Conservation (phyloP, 768 basidiomycete species). For the Suillus discolor region DNA sequence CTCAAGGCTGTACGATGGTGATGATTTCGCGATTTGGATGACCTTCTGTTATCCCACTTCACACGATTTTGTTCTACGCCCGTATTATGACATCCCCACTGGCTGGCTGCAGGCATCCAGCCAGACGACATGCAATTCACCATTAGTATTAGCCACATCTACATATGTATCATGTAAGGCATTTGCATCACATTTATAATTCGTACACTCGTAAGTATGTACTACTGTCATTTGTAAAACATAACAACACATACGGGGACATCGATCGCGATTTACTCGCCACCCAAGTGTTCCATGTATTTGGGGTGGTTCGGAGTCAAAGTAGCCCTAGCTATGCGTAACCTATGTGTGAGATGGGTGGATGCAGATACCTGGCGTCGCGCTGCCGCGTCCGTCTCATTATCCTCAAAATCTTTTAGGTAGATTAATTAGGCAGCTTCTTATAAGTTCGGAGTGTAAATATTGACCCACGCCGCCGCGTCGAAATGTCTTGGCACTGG, state of each 20-base stretch:
- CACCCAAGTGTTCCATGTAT: background rate
- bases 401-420: too few relatives aligned
- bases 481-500: too few relatives aligned
- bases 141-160: slow-evolving; percentile 6
- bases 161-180: slow-evolving; percentile 15
- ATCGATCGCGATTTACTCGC: background rate
- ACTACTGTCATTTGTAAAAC: slow-evolving; percentile 6
- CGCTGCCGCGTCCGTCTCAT: too few relatives aligned
- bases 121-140: slow-evolving; percentile 8
- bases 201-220: slow-evolving; percentile 6
- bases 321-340: too few relatives aligned
- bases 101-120: slow-evolving; percentile 27
- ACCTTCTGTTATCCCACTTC: background rate
- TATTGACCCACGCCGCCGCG: too few relatives aligned
- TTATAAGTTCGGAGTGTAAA: too few relatives aligned
- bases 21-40: background rate
- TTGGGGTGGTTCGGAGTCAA: too few relatives aligned
- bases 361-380: too few relatives aligned
- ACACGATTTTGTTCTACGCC: background rate
- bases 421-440: too few relatives aligned
- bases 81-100: background rate
- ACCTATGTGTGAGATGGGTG: too few relatives aligned
- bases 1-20: slow-evolving; percentile 16
- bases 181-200: slow-evolving; percentile 3
- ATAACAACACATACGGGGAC: background rate